Evolutionary conservation across 352 stramenopile species (phyloP).

Genomic region (Pilasporangium apinafurcum): DNA sequence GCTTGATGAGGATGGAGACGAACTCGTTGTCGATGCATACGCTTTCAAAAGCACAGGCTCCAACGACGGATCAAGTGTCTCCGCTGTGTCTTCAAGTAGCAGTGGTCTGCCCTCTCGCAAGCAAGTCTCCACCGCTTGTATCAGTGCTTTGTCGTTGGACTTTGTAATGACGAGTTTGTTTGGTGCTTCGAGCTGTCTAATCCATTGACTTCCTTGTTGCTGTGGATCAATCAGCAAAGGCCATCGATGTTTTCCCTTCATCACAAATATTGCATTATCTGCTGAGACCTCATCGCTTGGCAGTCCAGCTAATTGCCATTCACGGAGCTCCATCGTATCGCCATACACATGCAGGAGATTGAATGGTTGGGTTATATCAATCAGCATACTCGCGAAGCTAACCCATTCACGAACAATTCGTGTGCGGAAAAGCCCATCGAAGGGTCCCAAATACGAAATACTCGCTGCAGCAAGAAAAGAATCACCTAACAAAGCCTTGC

Average conservation of each 20-base stretch:
- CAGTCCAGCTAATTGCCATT: constrained; percentile 85
- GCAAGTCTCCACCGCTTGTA: constrained; percentile 30
- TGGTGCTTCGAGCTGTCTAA: constrained; percentile 77
- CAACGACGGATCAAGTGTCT: constrained; percentile 44
- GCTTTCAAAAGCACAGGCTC: constrained; percentile 42
- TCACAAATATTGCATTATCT: constrained; percentile 89
- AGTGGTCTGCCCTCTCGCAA: constrained; percentile 33
- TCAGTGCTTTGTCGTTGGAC: constrained; percentile 30
- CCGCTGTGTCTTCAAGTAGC: constrained; percentile 51
- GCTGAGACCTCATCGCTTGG: constrained; percentile 86
- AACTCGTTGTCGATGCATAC: background rate
- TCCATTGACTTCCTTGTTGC: constrained; percentile 90
- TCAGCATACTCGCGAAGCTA: constrained; percentile 6
- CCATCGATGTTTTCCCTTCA: constrained; percentile 83
- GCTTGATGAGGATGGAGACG: background rate
- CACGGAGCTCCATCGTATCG: constrained; percentile 75
- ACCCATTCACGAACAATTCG: constrained; percentile 29
- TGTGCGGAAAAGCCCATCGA: constrained; percentile 37
- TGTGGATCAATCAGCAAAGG: constrained; percentile 93
- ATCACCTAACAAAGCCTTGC: constrained; percentile 42
- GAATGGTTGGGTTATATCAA: constrained; percentile 37
- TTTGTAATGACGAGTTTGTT: constrained; percentile 74
- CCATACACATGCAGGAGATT: constrained; percentile 65
- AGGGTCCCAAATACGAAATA: constrained; percentile 61
- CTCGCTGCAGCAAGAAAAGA: constrained; percentile 54